Base-by-base conservation (phyloP, 106 monocot species). In the Platanthera guangdongensis region DNA sequence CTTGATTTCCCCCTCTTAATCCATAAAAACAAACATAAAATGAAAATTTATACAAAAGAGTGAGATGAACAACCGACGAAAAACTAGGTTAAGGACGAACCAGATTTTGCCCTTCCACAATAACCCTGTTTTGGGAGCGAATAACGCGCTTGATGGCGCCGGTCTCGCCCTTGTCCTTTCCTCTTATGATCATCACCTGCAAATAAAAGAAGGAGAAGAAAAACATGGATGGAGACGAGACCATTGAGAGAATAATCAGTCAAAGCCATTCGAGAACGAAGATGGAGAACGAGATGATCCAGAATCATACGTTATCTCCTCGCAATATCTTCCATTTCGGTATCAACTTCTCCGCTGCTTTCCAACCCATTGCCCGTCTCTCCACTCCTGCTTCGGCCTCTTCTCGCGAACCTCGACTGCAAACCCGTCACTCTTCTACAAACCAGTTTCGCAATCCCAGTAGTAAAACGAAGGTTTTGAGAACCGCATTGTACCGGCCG, bases 71-170 rank as follows among this genome's bases (percentile, higher is more conserved):
- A 76, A 30, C 13, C 9, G 19, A 55, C 57, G 65, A 75, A 74
- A 1, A 54, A n/a, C 55, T 53, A 55, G 55, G 30, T 75, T 54
- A 45, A 55, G 39, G 47, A 25, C 80, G 50, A 13, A 95, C 95
- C 85, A 95, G 80, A 76, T 95, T 92, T 81, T 95, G 88, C 4
- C 95, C 95, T 67, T 95, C 95, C 21, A 95, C 95, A 69, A 95
- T 90, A 59, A 95, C 95, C 9, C 95, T 86, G 76, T 95, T 95
- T 82, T 95, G 95, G n/a, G 95, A 82, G 6, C 88, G 86, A 57
- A 95, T 84, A 32, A 95, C 92, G 7, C 92, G 92, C 79, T 95
- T 95, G 81, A 95, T 90, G 55, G 83, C 3, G 9, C 92, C 95
- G 5, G 85, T 84, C 81, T 95, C 95, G 13, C 95, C 95, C 76